phyloP scores from a whole-genome alignment of 441 rosid genomes.

The Kokia cookei region DNA sequence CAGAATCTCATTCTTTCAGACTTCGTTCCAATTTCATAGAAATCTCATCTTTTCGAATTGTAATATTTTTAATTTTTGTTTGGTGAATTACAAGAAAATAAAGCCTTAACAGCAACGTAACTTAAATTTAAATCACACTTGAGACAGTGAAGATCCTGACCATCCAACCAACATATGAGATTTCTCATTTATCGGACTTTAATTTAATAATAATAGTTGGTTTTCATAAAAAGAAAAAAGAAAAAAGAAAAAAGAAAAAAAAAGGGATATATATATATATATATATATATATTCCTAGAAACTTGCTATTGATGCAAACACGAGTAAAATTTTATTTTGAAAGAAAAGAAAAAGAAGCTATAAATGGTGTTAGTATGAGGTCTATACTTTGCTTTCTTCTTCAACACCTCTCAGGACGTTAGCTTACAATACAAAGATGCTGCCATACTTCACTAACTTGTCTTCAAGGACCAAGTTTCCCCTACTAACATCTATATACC shows the following conservation, averaged over 20 bases:
- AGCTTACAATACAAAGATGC: slow-evolving; percentile 27
- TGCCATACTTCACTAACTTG: slow-evolving; percentile 17
- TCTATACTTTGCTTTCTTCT: slow-evolving; percentile 6
- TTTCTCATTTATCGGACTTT: too few relatives aligned
- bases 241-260: slow-evolving; percentile 13
- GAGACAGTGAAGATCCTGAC: too few relatives aligned
- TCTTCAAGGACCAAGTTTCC: slow-evolving; percentile 16
- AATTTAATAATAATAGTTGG: too few relatives aligned
- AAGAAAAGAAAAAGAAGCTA: slow-evolving; percentile 16
- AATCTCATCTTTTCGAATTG: too few relatives aligned
- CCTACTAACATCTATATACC: slow-evolving; percentile 33
- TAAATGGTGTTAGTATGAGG: slow-evolving; percentile 5
- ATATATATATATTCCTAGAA: neutral
- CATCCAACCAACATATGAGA: too few relatives aligned
- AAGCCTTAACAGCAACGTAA: too few relatives aligned
- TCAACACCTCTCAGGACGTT: slow-evolving; percentile 12
- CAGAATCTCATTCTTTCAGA: too few relatives aligned
- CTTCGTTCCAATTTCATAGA: too few relatives aligned
- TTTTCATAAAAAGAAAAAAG: neutral
- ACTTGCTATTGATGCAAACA: slow-evolving; percentile 18
- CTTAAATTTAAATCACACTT: too few relatives aligned
- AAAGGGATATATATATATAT: slow-evolving; percentile 18
- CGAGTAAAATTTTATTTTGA: slow-evolving; percentile 4
- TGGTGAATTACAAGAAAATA: too few relatives aligned
- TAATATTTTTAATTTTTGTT: too few relatives aligned